These are phyloP conservation scores for Botrytis porri DNA, from an alignment of 2,329 filamentous ascomycete genomes.

Conservation along the genomic window DNA sequence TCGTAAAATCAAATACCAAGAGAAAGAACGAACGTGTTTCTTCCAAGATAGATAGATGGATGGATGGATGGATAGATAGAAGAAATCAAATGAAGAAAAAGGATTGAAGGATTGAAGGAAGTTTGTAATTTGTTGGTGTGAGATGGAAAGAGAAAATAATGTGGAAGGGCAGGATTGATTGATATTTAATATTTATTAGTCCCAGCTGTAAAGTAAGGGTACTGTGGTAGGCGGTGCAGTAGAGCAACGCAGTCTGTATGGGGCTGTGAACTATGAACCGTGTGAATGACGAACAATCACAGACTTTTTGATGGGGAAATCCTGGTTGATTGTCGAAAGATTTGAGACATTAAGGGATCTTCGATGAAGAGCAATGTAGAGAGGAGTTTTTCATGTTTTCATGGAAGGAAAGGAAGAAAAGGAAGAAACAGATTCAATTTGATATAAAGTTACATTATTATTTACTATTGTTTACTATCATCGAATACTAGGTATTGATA, in stretches of 20 bases:
- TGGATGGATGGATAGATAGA: neutral
- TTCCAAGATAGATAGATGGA: neutral
- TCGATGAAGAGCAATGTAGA: neutral
- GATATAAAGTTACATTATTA: neutral
- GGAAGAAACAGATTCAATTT: neutral
- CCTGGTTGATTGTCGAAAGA: neutral
- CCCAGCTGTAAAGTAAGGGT: neutral
- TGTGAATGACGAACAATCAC: neutral
- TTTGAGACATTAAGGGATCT: neutral
- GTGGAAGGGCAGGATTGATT: conserved; percentile 3
- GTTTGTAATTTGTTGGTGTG: neutral
- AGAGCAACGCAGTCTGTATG: neutral
- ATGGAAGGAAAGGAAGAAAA: neutral
- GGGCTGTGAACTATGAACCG: conserved; percentile 8
- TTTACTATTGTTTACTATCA: neutral
- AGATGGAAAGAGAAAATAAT: neutral
- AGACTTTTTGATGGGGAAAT: conserved; percentile 10
- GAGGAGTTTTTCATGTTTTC: too few species aligned
- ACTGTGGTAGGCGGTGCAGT: conserved; percentile 1
- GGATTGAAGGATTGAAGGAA: neutral
- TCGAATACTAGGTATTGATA: neutral
- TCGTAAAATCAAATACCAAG: neutral
- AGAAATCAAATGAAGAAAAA: neutral
- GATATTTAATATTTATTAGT: neutral
- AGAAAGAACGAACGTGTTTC: conserved; percentile 5